phyloP scores from a whole-genome alignment of 495 filamentous ascomycete species.

The Podospora fimiseda region DNA sequence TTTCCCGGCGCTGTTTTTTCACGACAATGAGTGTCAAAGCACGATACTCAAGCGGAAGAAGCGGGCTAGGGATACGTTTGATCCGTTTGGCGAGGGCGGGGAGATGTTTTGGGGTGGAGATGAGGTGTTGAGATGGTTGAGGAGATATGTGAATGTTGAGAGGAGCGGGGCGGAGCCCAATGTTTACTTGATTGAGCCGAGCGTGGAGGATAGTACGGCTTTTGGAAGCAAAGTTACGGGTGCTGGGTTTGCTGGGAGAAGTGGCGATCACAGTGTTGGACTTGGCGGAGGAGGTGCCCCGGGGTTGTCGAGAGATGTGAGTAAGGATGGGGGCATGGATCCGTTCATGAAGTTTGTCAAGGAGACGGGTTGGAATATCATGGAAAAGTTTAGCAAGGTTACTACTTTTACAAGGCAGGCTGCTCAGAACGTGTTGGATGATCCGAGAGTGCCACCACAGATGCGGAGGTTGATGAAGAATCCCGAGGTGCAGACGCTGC shows the following conservation, averaged over 20 bases:
- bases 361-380: constrained; percentile 89
- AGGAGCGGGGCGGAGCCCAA: constrained; percentile 76
- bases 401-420: constrained; percentile 91
- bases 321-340: constrained; percentile 75
- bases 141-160: constrained; percentile 74
- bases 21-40: constrained; percentile 91
- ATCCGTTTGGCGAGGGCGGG: constrained; percentile 80
- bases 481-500: constrained; percentile 89
- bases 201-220: constrained; percentile 68
- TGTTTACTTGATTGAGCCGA: constrained; percentile 86
- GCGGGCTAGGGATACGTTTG: constrained; percentile 72
- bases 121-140: constrained; percentile 88
- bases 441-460: constrained; percentile 80
- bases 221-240: constrained; percentile 63
- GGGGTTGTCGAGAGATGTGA: constrained; percentile 7
- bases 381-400: constrained; percentile 93
- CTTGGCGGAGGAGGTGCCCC: constrained; percentile 17
- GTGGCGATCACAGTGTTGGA: constrained; percentile 18
- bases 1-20: constrained; percentile 95
- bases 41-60: constrained; percentile 92
- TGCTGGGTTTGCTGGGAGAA: constrained; percentile 24
- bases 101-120: constrained; percentile 96
- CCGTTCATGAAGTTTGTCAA: constrained; percentile 91
- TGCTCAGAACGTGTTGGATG: constrained; percentile 85
- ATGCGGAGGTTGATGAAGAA: constrained; percentile 79